phyloP scores from a whole-genome alignment of 805 yeast species.

The Candida vaughaniae region DNA sequence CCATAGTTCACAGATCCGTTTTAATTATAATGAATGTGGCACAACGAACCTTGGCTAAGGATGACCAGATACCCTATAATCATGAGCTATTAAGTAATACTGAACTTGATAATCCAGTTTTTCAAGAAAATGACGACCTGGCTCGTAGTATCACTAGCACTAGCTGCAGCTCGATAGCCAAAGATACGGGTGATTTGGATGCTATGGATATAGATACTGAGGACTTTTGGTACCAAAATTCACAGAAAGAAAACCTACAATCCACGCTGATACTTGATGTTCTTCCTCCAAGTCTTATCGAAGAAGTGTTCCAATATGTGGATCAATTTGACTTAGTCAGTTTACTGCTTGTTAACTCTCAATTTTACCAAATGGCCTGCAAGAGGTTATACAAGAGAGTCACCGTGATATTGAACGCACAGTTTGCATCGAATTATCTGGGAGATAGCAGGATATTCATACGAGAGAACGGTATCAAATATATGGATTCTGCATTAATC shows the following conservation, averaged over 20 bases:
- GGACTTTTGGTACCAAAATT: neutral
- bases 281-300: constrained; percentile 1
- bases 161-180: neutral
- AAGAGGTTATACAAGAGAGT: constrained; percentile 28
- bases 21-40: too few species aligned
- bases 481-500: constrained; percentile 33
- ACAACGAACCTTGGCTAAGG: too few species aligned
- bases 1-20: too few species aligned
- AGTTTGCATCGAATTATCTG: constrained; percentile 23
- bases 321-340: constrained; percentile 30
- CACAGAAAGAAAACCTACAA: neutral
- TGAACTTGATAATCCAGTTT: too few species aligned
- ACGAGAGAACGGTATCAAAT: constrained; percentile 25
- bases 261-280: neutral
- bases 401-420: constrained; percentile 28
- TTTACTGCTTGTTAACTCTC: constrained; percentile 21
- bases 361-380: constrained; percentile 21
- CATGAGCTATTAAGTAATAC: too few species aligned
- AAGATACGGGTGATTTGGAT: neutral
- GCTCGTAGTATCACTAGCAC: neutral
- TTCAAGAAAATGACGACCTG: neutral
- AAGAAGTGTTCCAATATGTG: constrained; percentile 23
- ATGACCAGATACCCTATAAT: too few species aligned
- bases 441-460: constrained; percentile 17
- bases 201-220: neutral